Evolutionary conservation across 2,329 filamentous ascomycete genomes (phyloP).

Genomic region (Emericellopsis cladophorae): DNA sequence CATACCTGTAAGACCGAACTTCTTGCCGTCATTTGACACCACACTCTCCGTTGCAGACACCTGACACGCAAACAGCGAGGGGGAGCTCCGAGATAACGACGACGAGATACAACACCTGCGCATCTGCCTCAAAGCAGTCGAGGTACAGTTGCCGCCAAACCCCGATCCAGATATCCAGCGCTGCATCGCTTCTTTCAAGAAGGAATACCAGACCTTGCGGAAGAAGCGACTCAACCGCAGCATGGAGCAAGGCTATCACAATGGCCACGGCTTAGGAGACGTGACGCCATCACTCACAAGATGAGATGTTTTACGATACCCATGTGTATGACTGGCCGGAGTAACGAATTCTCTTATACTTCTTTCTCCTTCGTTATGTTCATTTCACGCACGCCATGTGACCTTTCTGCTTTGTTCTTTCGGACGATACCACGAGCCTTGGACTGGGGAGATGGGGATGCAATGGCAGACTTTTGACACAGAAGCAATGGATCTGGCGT

Average conservation of each 20-base stretch:
- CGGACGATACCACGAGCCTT: too few relatives aligned
- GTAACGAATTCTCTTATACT: too few relatives aligned
- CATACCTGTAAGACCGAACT: slow-evolving; percentile 34
- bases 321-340: too few relatives aligned
- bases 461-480: too few relatives aligned
- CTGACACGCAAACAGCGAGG: slow-evolving; percentile 26
- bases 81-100: slow-evolving; percentile 42
- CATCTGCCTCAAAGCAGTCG: slow-evolving; percentile 49
- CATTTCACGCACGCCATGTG: too few relatives aligned
- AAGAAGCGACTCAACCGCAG: slow-evolving; percentile 24
- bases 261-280: too few relatives aligned
- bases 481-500: too few relatives aligned
- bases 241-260: slow-evolving; percentile 2
- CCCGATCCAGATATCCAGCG: slow-evolving; percentile 43
- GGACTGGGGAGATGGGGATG: too few relatives aligned
- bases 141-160: slow-evolving; percentile 41
- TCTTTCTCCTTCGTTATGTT: too few relatives aligned
- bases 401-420: too few relatives aligned
- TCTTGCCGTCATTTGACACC: not conserved
- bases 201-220: slow-evolving; percentile 40
- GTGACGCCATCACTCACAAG: too few relatives aligned
- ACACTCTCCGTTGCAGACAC: not conserved
- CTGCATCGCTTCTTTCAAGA: slow-evolving; percentile 49
- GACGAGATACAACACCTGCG: slow-evolving; percentile 48
- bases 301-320: too few relatives aligned